These are phyloP conservation scores for Colletotrichum aenigma DNA, from an alignment of 2,329 filamentous ascomycete genomes.

Conservation along the genomic window DNA sequence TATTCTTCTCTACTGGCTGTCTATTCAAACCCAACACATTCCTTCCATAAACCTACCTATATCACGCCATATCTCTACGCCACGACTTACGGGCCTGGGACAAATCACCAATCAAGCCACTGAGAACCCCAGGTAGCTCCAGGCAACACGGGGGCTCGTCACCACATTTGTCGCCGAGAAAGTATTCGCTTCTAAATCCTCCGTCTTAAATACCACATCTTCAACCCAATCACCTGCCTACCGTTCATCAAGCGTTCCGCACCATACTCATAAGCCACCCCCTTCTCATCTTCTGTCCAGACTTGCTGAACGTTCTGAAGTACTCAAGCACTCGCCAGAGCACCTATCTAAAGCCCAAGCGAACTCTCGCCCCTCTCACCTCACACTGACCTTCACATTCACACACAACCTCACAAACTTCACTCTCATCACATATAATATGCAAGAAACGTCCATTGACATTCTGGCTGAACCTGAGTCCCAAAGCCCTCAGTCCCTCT, in stretches of 20 bases:
- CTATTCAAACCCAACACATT: not conserved
- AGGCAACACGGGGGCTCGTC: no score
- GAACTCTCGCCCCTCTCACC: not conserved
- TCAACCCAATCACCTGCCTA: not conserved
- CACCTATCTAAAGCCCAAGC: no score
- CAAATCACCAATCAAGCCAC: no score
- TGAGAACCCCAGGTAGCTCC: no score
- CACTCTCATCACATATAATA: not conserved
- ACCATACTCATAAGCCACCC: no score
- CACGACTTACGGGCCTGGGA: no score
- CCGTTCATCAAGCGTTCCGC: no score
- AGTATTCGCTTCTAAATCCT: not conserved
- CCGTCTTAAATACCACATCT: not conserved
- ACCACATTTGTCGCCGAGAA: not conserved
- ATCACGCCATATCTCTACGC: no score
- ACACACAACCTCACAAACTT: not conserved
- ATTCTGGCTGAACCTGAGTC: not conserved
- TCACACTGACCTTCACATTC: not conserved
- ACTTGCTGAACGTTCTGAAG: no score
- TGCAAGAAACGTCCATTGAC: not conserved
- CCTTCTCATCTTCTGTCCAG: not conserved
- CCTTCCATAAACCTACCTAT: not conserved
- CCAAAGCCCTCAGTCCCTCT: not conserved
- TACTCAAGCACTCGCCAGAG: no score
- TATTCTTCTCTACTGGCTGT: fast-evolving